Base-by-base conservation (phyloP, 306 rosid genomes). In the Sicyos baderoa region DNA sequence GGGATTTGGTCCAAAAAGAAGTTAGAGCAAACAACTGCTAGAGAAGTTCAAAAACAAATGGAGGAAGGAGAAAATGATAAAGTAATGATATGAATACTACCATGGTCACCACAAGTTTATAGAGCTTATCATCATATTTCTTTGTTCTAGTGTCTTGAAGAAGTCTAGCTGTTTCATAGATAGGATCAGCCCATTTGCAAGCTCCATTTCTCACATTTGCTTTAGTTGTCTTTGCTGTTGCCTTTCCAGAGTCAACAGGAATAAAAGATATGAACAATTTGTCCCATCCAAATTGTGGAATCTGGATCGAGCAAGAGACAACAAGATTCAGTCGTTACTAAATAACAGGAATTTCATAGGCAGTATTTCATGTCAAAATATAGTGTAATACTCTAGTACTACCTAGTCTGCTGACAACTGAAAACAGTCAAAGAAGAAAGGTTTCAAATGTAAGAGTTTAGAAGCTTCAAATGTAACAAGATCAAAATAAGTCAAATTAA, bases 201-300 rank as follows among this genome's bases (percentile, higher is more conserved):
- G 95, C 80, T 55, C 97, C 99, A 83, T 89, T 94, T 82, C 95
- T 86, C 81, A 90, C 99, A 82, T 88, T 94, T 72, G 97, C 95
- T 81, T 90, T 94, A 68, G 99, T 88, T 68, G 97, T 94, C 84
- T 94, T 94, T 57, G 95, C 76, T 17, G 87, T 90, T 71, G 84
- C 85, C 88, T 90, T 94, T 73, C 90, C 99, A 45, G 99, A 72
- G 82, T 94, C 97, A 67, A 84, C 85, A 52, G 99, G 90, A 74
- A 86, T 75, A 76, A 86, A 85, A 69, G 97, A 88, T 79, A 94
- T 84, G 78, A 86, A 90, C 76, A 94, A 76, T 75, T 94, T 94
- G 82, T 94, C 99, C 99, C 99, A 90, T 80, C 99, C 99, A 14
- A 85, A 77, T 80, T 82, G 99, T 51, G 97, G 99, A 82, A 94